Conservation (phyloP, 2,329 filamentous ascomycete genomes). For the Lachnellula willkommii region DNA sequence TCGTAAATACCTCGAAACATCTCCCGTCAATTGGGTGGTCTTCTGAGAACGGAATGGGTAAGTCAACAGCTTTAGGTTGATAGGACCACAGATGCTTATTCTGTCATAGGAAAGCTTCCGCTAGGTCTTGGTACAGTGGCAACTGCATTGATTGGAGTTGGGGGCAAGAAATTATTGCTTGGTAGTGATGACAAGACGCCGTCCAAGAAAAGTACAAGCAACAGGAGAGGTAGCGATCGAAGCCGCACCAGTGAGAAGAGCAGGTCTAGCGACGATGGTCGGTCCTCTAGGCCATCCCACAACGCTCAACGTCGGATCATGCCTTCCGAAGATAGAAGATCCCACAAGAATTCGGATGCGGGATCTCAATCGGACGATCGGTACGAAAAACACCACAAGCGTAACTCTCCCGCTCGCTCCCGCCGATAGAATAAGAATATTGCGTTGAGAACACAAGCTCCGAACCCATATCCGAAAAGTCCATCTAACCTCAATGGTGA, state of each 20-base stretch:
- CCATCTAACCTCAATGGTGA: no score
- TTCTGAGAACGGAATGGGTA: slow-evolving; percentile 5
- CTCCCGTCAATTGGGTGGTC: slow-evolving; percentile 10
- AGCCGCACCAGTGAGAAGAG: neutral
- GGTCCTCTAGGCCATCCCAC: neutral
- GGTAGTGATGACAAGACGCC: neutral
- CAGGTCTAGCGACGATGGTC: neutral
- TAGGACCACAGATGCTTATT: neutral
- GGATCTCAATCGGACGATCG: no score
- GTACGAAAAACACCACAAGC: no score
- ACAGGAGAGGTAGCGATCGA: neutral
- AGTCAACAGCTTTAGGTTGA: neutral
- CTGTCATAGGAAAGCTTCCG: neutral
- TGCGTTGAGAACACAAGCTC: no score
- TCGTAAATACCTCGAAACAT: slow-evolving; percentile 5
- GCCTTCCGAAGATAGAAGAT: neutral
- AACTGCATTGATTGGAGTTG: neutral
- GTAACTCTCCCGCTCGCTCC: no score
- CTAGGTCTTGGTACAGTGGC: neutral
- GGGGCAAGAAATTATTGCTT: neutral
- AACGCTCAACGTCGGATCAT: neutral
- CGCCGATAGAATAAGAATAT: no score
- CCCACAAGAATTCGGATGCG: neutral
- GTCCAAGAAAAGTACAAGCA: neutral
- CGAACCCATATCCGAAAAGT: no score